Base-by-base conservation (phyloP, 2,329 filamentous ascomycete genomes). In the Elsinoe arachidis region DNA sequence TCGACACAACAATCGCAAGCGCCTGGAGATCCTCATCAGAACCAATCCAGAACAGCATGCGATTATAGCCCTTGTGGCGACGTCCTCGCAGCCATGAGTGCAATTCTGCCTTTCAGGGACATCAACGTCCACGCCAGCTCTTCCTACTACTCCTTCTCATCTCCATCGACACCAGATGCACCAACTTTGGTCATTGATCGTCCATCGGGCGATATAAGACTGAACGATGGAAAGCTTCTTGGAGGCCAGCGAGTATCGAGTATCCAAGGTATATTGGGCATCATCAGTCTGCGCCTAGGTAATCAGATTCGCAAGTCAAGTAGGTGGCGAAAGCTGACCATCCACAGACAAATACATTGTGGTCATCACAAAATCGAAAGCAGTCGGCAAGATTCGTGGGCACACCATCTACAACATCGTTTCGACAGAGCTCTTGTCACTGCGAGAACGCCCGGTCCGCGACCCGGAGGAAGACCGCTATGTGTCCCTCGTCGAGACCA, bases 401-500 rank as follows among this genome's bases (percentile, higher is more conserved):
- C 90, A 99, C 72, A 95, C 93, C 84, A 84, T 97, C 26, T 97
- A 97, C 81, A 95, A 90, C 73, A 83, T 99, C 64, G 78, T 89
- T 64, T 81, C 89, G 12, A 96, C 92, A 62, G 93, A 99, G 68
- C 90, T 99, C 70, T 80, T 99, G 35, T 91, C 93, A 46, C 83
- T 99, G 69, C 90, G 91, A 72, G 93, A 97, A 74, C 87, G 90
- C 63, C 86, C 89, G 63, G 83, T 97, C 61, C 89, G 88, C 73
- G 93, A 99, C 68, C 83, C 86, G 44, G 93, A 99, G 70, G 93
- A 99, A 78, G 92, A 97, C 73, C 87, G 84, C 64, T 97, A 96
- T 72, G 80, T 97, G 56, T 74, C 78, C 52, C 79, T 97, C 56
- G 81, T 99, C 64, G 90, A 90, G 72, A 83, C 80, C 49, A 84